A percentile compares a stretch with the other conserved stretches of the same genome.
Evolutionary conservation across 345 rosid genomes (phyloP).

Genomic region (Syzygium aromaticum): DNA sequence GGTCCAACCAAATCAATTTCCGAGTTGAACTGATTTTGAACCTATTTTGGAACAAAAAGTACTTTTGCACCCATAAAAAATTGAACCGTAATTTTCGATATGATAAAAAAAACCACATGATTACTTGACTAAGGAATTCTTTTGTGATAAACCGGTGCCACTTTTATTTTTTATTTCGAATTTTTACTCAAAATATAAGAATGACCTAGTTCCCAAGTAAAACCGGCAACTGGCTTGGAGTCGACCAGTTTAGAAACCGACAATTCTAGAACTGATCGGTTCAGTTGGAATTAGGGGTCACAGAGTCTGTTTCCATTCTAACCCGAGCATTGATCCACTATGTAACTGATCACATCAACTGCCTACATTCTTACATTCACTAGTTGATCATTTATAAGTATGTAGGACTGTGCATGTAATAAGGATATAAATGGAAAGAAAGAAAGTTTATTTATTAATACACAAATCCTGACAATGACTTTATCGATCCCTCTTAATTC

Average conservation of each 20-base stretch:
- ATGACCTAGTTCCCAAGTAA: accelerated
- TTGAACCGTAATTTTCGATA: not conserved
- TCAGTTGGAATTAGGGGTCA: not conserved
- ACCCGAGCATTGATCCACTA: not conserved
- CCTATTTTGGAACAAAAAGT: not conserved
- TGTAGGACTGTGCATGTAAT: not conserved
- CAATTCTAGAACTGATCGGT: not conserved
- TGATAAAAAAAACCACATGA: not conserved
- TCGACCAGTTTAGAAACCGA: accelerated
- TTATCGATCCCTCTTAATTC: not conserved
- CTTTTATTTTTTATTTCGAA: not conserved
- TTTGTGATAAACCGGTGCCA: not conserved
- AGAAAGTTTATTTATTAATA: not conserved
- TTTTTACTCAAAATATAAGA: not conserved
- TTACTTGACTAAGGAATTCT: not conserved
- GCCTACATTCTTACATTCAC: not conserved
- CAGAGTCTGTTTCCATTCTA: not conserved
- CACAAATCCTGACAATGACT: not conserved
- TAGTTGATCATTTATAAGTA: not conserved
- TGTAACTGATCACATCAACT: not conserved
- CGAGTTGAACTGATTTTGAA: not conserved
- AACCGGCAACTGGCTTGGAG: not conserved
- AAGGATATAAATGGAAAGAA: not conserved
- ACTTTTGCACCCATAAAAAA: not conserved
- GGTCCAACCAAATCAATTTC: not conserved